Evolutionary conservation across 441 rosid species (phyloP).

Genomic region (Melastoma candidum): DNA sequence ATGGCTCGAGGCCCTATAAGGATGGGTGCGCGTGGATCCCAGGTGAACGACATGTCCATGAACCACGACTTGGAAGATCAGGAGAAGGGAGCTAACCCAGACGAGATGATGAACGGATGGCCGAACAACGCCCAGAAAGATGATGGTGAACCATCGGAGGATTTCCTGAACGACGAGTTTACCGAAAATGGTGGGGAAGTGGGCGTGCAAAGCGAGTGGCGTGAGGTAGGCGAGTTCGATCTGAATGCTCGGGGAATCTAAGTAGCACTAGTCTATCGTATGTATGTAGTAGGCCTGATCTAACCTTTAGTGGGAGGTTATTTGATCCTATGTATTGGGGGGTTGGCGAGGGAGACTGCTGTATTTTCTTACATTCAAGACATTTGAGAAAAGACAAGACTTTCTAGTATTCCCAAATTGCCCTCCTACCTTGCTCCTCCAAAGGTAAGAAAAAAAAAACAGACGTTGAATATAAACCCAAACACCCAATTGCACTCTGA

Average conservation of each 20-base stretch:
- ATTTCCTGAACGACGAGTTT: conserved; percentile 88
- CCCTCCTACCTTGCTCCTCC: no score
- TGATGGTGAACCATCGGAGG: conserved; percentile 81
- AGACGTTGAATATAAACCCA: no score
- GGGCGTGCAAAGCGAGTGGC: conserved; percentile 50
- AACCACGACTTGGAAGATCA: conserved; percentile 68
- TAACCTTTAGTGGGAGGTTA: no score
- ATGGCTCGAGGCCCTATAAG: conserved; percentile 66
- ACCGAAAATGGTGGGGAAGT: conserved; percentile 74
- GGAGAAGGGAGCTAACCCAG: conserved; percentile 45
- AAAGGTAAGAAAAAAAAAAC: no score
- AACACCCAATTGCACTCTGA: no score
- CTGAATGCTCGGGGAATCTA: conserved; percentile 48
- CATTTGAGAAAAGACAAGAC: no score
- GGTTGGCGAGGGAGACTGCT: no score
- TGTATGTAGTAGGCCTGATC: no score
- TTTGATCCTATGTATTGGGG: no score
- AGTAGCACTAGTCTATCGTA: no score
- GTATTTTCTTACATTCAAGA: no score
- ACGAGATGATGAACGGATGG: conserved; percentile 89
- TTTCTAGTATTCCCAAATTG: no score
- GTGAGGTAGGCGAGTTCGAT: conserved; percentile 74
- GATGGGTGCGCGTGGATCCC: conserved; percentile 52
- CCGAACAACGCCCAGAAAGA: conserved; percentile 58
- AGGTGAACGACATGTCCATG: conserved; percentile 33